Conservation (phyloP, 768 basidiomycete species). For the Termitomyces sp. region DNA sequence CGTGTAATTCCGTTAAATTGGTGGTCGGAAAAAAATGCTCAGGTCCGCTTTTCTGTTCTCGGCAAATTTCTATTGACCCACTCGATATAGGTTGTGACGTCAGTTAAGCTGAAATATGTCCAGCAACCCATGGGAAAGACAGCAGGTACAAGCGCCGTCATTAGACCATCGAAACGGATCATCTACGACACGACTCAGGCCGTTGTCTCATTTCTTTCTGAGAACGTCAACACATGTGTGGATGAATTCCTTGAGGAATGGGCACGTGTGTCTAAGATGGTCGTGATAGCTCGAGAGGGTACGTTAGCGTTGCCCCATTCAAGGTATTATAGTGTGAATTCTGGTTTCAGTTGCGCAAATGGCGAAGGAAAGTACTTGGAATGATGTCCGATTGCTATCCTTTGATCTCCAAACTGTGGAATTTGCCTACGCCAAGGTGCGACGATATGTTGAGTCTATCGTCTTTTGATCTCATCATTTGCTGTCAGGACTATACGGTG, state of each 20-base stretch:
- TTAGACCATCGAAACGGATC: slow-evolving; percentile 83
- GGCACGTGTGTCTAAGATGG: slow-evolving; percentile 91
- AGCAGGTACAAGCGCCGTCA: slow-evolving; percentile 55
- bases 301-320: slow-evolving; percentile 6
- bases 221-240: slow-evolving; percentile 84
- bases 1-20: slow-evolving; percentile 85
- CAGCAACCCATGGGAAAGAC: slow-evolving; percentile 81
- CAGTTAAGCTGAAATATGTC: slow-evolving; percentile 87
- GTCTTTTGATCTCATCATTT: not conserved
- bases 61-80: not conserved
- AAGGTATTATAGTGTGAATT: not conserved
- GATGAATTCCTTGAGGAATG: slow-evolving; percentile 91
- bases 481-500: slow-evolving; percentile 64
- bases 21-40: slow-evolving; percentile 82
- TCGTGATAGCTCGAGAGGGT: slow-evolving; percentile 90
- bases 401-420: slow-evolving; percentile 94
- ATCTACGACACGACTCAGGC: slow-evolving; percentile 88
- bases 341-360: slow-evolving; percentile 68
- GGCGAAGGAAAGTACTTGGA: slow-evolving; percentile 68
- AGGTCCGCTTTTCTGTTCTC: slow-evolving; percentile 26
- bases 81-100: slow-evolving; percentile 66
- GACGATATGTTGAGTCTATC: slow-evolving; percentile 4
- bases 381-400: slow-evolving; percentile 76
- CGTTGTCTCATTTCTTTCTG: slow-evolving; percentile 84
- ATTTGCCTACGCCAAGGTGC: slow-evolving; percentile 71